Conservation (phyloP, 2,329 filamentous ascomycete genomes). For the Paraconiothyrium sp. region DNA sequence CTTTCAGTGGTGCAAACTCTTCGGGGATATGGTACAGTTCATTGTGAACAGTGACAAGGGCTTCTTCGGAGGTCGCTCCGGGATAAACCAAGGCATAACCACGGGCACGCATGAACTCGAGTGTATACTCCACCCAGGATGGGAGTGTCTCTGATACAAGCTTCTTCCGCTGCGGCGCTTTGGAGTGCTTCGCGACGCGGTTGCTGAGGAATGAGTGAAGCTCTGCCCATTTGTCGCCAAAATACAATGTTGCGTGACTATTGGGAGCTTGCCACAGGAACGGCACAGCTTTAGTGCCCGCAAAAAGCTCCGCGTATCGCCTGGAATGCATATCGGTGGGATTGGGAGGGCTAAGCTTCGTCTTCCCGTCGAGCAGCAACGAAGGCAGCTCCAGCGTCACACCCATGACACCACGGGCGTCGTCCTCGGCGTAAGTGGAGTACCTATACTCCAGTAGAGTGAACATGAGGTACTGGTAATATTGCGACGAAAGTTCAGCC, state of each 20-base stretch:
- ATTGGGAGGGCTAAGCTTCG: conserved; percentile 61
- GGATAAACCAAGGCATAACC: conserved; percentile 87
- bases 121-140: conserved; percentile 79
- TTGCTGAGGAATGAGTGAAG: conserved; percentile 81
- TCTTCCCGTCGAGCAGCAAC: conserved; percentile 68
- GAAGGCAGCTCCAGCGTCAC: conserved; percentile 81
- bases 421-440: conserved; percentile 62
- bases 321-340: conserved; percentile 49
- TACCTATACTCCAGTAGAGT: conserved; percentile 79
- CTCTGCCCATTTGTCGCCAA: conserved; percentile 87
- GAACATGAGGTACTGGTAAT: conserved; percentile 88
- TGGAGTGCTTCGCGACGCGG: conserved; percentile 57
- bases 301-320: conserved; percentile 36
- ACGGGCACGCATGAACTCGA: conserved; percentile 78
- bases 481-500: conserved; percentile 79
- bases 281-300: conserved; percentile 56
- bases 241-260: conserved; percentile 81
- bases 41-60: conserved; percentile 77
- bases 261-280: conserved; percentile 89
- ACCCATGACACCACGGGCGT: conserved; percentile 71
- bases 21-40: conserved; percentile 80
- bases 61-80: conserved; percentile 58
- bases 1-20: conserved; percentile 57
- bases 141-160: conserved; percentile 74
- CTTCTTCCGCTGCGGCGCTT: conserved; percentile 32